Evolutionary conservation across 192 early-diverging fungal genomes (phyloP).

Genomic region (Rhizophagus prolifer): DNA sequence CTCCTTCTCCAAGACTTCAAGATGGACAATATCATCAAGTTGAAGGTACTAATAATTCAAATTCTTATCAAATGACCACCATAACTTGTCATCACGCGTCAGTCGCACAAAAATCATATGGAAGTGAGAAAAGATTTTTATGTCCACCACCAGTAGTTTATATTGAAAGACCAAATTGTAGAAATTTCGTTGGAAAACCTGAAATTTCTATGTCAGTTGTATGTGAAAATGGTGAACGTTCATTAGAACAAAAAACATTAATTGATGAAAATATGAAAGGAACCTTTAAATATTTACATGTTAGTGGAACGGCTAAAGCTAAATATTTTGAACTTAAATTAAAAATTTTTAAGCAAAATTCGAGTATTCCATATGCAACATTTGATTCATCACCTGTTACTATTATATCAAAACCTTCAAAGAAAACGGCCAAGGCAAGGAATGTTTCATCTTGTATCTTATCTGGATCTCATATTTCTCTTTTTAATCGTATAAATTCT

Average conservation of each 20-base stretch:
- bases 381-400: slow-evolving; percentile 73
- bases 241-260: slow-evolving; percentile 47
- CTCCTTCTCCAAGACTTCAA: slow-evolving; percentile 1
- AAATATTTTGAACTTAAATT: slow-evolving; percentile 75
- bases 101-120: slow-evolving; percentile 94
- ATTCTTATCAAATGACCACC: slow-evolving; percentile 57
- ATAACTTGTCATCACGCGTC: slow-evolving; percentile 78
- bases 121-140: slow-evolving; percentile 83
- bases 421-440: slow-evolving; percentile 83
- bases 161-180: slow-evolving; percentile 45
- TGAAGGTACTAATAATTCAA: slow-evolving; percentile 28
- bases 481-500: slow-evolving; percentile 91
- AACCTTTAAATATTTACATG: slow-evolving; percentile 75
- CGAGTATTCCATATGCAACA: slow-evolving; percentile 50
- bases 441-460: slow-evolving; percentile 77
- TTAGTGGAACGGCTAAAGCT: slow-evolving; percentile 76
- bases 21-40: slow-evolving; percentile 29
- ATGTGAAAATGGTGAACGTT: slow-evolving; percentile 48
- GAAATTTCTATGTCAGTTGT: slow-evolving; percentile 64
- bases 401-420: slow-evolving; percentile 92
- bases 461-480: slow-evolving; percentile 70
- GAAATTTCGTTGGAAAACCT: slow-evolving; percentile 49
- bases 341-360: slow-evolving; percentile 52
- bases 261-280: slow-evolving; percentile 57
- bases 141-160: slow-evolving; percentile 76